A percentile compares a stretch with the other conserved stretches of the same genome.
Conservation (phyloP, 2,329 filamentous ascomycete genomes). For the Talaromyces albobiverticillius region DNA sequence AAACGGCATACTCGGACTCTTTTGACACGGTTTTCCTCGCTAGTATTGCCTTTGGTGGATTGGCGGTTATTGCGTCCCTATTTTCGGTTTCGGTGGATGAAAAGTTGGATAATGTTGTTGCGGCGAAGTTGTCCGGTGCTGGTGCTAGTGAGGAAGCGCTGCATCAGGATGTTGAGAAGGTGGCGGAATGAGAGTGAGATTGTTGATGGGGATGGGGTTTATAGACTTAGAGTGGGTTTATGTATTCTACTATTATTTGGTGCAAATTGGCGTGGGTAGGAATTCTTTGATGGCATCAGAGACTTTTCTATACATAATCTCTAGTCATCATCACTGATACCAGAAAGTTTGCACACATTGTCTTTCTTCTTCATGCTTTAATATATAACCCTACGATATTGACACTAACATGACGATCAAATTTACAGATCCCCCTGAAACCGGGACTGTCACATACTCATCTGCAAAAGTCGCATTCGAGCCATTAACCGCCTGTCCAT, state of each 20-base stretch:
- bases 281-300: too few relatives aligned
- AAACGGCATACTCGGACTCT: slow-evolving; percentile 42
- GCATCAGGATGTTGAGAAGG: slow-evolving; percentile 1
- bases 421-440: not conserved
- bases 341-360: too few relatives aligned
- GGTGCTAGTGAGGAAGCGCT: slow-evolving; percentile 5
- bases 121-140: slow-evolving; percentile 8
- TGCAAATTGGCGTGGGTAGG: too few relatives aligned
- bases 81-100: slow-evolving; percentile 11
- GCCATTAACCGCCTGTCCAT: not conserved
- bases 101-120: slow-evolving; percentile 8
- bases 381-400: too few relatives aligned
- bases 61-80: slow-evolving; percentile 15
- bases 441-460: too few relatives aligned
- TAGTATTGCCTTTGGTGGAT: slow-evolving; percentile 19
- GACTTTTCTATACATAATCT: too few relatives aligned
- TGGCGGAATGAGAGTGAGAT: not conserved
- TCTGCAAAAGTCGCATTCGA: too few relatives aligned
- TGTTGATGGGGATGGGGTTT: too few relatives aligned
- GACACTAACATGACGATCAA: too few relatives aligned
- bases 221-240: not conserved
- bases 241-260: too few relatives aligned
- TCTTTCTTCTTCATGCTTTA: too few relatives aligned
- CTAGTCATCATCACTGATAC: too few relatives aligned
- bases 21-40: slow-evolving; percentile 43